Conservation (phyloP, 2,329 filamentous ascomycete species). For the Fusarium sp. region DNA sequence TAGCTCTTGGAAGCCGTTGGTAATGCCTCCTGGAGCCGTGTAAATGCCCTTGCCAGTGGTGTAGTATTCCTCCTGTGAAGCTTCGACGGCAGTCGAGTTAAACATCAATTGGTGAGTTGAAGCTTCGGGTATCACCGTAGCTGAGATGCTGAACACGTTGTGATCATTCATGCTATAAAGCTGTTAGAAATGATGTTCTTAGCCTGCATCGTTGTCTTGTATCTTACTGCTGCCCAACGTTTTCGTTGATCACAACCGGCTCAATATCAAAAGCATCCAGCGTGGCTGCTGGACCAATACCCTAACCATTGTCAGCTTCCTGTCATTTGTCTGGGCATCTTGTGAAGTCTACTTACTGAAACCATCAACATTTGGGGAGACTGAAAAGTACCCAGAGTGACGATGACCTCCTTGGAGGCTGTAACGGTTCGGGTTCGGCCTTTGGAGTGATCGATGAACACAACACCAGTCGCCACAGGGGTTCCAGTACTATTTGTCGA, state of each 20-base stretch:
- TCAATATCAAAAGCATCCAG: constrained; percentile 12
- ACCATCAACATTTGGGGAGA: constrained; percentile 13
- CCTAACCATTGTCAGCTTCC: neutral
- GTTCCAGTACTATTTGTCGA: neutral
- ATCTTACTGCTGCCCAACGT: constrained; percentile 13
- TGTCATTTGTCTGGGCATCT: no score
- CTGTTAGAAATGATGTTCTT: fast-evolving
- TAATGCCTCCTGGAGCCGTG: neutral
- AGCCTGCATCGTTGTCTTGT: fast-evolving
- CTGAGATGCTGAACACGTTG: constrained; percentile 13
- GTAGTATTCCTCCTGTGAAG: constrained; percentile 1
- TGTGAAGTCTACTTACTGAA: neutral
- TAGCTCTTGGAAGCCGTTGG: constrained; percentile 9
- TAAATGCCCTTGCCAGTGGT: constrained; percentile 1
- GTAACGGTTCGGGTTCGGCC: neutral
- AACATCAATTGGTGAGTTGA: neutral
- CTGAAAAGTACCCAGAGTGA: constrained; percentile 11
- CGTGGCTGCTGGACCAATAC: neutral
- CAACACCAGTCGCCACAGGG: neutral
- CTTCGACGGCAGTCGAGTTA: neutral
- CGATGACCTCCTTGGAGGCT: neutral
- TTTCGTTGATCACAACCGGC: constrained; percentile 12
- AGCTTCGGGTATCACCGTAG: neutral
- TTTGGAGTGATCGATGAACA: constrained; percentile 2
- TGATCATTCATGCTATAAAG: constrained; percentile 4